Conservation (phyloP, 192 early-diverging fungal genomes). For the Oehlia diaphana region DNA sequence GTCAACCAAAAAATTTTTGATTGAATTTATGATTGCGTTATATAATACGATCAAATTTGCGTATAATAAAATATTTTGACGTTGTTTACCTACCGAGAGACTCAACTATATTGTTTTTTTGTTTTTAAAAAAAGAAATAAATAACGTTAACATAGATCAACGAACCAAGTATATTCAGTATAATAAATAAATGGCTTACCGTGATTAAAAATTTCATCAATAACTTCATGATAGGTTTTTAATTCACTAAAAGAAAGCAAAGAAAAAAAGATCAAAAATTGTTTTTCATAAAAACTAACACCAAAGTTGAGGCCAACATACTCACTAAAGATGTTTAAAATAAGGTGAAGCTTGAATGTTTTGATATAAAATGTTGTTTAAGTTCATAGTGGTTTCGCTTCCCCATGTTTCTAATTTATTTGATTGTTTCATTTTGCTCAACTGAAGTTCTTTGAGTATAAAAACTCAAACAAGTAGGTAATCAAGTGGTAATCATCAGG, state of each 20-base stretch:
- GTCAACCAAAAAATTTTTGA: not conserved
- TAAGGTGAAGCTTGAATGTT: constrained; percentile 76
- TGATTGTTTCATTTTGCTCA: constrained; percentile 26
- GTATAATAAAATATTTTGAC: constrained; percentile 5
- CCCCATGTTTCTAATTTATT: constrained; percentile 70
- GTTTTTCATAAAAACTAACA: constrained; percentile 9
- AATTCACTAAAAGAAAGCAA: constrained; percentile 47
- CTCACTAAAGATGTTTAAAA: constrained; percentile 72
- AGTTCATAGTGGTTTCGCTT: constrained; percentile 79
- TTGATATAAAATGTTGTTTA: constrained; percentile 70
- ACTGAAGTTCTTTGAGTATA: too few species aligned
- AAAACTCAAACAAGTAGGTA: not conserved
- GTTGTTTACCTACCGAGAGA: constrained; percentile 34
- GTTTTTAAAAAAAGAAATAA: not conserved
- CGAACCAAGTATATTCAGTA: too few species aligned
- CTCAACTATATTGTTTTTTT: constrained; percentile 31
- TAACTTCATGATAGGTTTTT: constrained; percentile 77
- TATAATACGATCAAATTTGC: constrained; percentile 11
- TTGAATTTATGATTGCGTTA: constrained; percentile 12
- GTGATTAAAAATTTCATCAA: constrained; percentile 68
- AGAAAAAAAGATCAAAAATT: not conserved
- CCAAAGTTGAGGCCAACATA: constrained; percentile 9
- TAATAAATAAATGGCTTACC: constrained; percentile 45
- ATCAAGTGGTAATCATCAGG: not conserved
- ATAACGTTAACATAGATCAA: not conserved